phyloP scores from a whole-genome alignment of 805 yeast genomes.

The Grigorovia transvaalensis region DNA sequence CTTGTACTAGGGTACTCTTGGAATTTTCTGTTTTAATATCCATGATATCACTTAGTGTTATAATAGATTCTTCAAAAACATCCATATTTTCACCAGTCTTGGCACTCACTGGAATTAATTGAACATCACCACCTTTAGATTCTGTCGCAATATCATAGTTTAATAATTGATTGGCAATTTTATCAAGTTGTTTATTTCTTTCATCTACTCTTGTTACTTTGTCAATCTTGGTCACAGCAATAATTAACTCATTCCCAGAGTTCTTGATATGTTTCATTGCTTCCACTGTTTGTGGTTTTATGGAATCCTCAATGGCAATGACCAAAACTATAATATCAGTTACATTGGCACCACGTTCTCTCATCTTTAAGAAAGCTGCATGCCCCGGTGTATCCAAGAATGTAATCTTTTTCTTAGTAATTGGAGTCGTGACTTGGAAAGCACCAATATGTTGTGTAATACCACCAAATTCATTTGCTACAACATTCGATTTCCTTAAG shows the following conservation, averaged over 20 bases:
- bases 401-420: slow-evolving; percentile 66
- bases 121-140: slow-evolving; percentile 92
- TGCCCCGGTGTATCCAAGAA: slow-evolving; percentile 97
- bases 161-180: slow-evolving; percentile 69
- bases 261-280: slow-evolving; percentile 87
- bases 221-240: slow-evolving; percentile 90
- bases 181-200: slow-evolving; percentile 56
- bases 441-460: slow-evolving; percentile 98
- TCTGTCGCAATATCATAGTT: slow-evolving; percentile 74
- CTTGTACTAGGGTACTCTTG: slow-evolving; percentile 47
- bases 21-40: slow-evolving; percentile 57
- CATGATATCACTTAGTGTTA: slow-evolving; percentile 71
- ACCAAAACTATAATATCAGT: slow-evolving; percentile 89
- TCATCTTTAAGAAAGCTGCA: slow-evolving; percentile 91
- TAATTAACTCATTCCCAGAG: slow-evolving; percentile 44
- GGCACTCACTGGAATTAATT: slow-evolving; percentile 79
- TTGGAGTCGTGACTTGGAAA: slow-evolving; percentile 73
- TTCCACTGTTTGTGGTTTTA: slow-evolving; percentile 94
- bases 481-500: slow-evolving; percentile 76
- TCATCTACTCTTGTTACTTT: slow-evolving; percentile 34
- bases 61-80: slow-evolving; percentile 77
- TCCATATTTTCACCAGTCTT: slow-evolving; percentile 86
- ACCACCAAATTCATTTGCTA: slow-evolving; percentile 82
- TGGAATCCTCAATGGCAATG: slow-evolving; percentile 95
- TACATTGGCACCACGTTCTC: slow-evolving; percentile 90